phyloP scores from a whole-genome alignment of 225 moss, liverwort and hornwort genomes.

The Lunularia cruciata region DNA sequence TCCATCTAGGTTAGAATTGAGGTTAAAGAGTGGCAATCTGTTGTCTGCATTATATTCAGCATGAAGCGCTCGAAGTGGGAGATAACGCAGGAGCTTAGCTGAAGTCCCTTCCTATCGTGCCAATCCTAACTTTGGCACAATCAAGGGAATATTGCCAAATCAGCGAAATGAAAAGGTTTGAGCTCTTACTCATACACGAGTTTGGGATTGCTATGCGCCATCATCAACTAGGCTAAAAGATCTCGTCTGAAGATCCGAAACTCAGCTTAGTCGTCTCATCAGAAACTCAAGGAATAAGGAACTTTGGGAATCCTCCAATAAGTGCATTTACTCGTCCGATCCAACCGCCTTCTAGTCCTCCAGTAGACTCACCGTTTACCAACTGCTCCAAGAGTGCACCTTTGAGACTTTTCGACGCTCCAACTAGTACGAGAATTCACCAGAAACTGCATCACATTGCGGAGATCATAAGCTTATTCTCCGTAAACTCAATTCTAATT shows the following conservation, averaged over 20 bases:
- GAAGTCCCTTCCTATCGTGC: neutral
- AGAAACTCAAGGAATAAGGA: neutral
- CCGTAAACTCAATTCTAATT: too few species aligned
- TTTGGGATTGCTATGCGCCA: slow-evolving; percentile 11
- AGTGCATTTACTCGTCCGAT: neutral
- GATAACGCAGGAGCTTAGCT: neutral
- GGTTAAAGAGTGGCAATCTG: neutral
- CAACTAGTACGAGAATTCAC: neutral
- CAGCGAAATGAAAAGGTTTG: neutral
- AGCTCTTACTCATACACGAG: slow-evolving; percentile 36
- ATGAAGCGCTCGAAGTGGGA: too few species aligned
- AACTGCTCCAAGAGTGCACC: neutral
- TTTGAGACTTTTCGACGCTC: neutral
- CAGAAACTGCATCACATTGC: too few species aligned
- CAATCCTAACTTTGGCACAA: neutral
- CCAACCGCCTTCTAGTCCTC: too few species aligned
- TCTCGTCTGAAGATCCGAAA: neutral
- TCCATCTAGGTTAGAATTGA: neutral
- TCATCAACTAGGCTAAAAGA: slow-evolving; percentile 9
- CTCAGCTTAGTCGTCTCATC: neutral
- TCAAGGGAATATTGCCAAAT: neutral
- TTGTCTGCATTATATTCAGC: neutral
- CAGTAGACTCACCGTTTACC: neutral
- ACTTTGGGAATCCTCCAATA: neutral
- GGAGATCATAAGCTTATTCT: too few species aligned